Evolutionary conservation across 352 stramenopile species (phyloP), one percentile per base, ranked within the genome.

Genomic region (Phytophthora sojae): DNA sequence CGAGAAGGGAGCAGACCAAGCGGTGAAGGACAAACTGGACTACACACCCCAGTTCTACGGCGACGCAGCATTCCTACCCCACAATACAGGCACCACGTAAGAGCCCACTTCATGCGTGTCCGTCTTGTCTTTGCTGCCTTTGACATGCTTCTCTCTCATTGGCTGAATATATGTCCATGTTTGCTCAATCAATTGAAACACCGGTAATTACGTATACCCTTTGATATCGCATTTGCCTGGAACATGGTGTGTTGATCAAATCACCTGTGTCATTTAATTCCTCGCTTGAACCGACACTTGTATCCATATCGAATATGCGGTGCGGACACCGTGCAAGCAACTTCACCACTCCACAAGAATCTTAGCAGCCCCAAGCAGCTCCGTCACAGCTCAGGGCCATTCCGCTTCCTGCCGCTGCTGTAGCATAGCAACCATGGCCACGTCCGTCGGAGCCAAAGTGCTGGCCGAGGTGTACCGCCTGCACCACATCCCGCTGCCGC

Each of bases 381-480:
- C 32, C 19, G 0, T 21, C 30, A 7, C 3, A n/a, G 15, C 15
- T 9, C 15, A 2, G 15, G 42, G 29, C 64, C 60, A 71, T 69
- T 66, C 32, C n/a, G 51, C 57, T 8, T 45, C 57, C 50, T 3
- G 42, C 42, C 42, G 6, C 39, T 23, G 42, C 42, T 6, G 29
- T 26, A 26, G 25, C 25, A 32, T 32, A 50, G n/a, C 4, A 66
- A 30, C 23, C 47, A 85, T 76, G 71, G 47, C 66, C 6, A 83
- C 82, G 52, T 83, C 77, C 50, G 68, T 80, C 49, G 74, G 73
- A 50, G 75, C 84, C 51, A 90, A 90, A 65, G 84, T 94, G 50
- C 68, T 95, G 63, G 82, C 88, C 14, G 88, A 94, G 66, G 87
- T 95, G 56, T 94, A 95, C 69, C 88, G 88, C 71, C 77, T 90